phyloP scores from a whole-genome alignment of 331 rosid species.

The Saraca asoca region DNA sequence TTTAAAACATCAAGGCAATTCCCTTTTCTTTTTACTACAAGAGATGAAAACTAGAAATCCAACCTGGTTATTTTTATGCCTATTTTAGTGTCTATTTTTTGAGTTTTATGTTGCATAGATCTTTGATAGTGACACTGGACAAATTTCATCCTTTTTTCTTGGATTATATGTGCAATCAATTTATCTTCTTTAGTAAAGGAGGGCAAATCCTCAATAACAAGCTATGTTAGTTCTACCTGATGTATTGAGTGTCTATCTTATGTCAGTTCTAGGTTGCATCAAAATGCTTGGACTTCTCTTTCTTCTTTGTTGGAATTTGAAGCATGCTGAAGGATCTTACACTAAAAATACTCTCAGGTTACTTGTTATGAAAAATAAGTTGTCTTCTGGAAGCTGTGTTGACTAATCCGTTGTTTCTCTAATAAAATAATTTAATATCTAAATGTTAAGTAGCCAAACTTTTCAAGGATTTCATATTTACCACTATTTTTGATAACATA shows the following conservation, averaged over 20 bases:
- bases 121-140: background rate
- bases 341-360: background rate
- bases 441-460: background rate
- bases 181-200: background rate
- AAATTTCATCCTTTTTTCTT: background rate
- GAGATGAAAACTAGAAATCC: slow-evolving; percentile 1
- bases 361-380: too few relatives aligned
- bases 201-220: background rate
- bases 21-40: background rate
- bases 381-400: background rate
- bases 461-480: background rate
- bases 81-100: background rate
- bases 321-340: background rate
- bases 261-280: background rate
- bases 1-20: background rate
- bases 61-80: background rate
- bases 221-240: background rate
- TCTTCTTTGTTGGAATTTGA: background rate
- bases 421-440: too few relatives aligned
- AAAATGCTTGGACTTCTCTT: background rate
- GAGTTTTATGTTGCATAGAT: background rate
- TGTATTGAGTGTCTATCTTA: background rate
- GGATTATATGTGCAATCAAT: background rate
- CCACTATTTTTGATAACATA: background rate
- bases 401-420: too few relatives aligned